These are phyloP conservation scores for Tricladium varicosporioides DNA, from an alignment of 2,329 filamentous ascomycete species.

Conservation along the genomic window DNA sequence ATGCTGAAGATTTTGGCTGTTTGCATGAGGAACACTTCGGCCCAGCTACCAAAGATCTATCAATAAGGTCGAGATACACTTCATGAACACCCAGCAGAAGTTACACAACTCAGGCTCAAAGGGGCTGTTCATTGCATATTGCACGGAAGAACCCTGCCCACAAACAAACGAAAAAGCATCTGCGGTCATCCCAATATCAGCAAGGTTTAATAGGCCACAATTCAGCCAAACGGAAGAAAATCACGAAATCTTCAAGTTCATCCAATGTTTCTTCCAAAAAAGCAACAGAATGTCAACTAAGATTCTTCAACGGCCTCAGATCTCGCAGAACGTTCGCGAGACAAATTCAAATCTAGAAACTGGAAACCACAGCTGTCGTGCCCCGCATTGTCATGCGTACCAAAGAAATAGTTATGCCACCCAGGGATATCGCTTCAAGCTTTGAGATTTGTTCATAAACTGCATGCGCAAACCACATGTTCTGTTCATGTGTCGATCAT, in stretches of 20 bases:
- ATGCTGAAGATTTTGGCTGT: neutral
- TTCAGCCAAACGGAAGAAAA: neutral
- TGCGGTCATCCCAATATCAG: neutral
- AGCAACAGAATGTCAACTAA: neutral
- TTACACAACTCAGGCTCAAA: neutral
- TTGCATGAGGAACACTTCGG: constrained; percentile 6
- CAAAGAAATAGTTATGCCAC: neutral
- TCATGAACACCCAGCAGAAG: neutral
- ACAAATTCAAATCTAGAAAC: neutral
- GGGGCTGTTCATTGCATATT: neutral
- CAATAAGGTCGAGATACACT: neutral
- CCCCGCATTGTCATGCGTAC: constrained; percentile 15
- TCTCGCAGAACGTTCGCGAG: neutral
- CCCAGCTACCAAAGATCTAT: constrained; percentile 10
- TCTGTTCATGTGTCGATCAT: constrained; percentile 10
- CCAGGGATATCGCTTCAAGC: too few species aligned
- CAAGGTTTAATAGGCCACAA: neutral
- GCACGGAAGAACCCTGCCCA: neutral
- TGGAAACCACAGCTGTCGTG: neutral
- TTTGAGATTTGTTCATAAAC: constrained; percentile 4
- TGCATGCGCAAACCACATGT: constrained; percentile 8
- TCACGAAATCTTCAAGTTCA: constrained; percentile 2
- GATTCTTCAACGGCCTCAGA: neutral
- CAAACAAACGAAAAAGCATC: neutral
- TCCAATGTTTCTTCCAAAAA: constrained; percentile 10